phyloP scores from a whole-genome alignment of 192 early-diverging fungal genomes.

The Podila verticillata region DNA sequence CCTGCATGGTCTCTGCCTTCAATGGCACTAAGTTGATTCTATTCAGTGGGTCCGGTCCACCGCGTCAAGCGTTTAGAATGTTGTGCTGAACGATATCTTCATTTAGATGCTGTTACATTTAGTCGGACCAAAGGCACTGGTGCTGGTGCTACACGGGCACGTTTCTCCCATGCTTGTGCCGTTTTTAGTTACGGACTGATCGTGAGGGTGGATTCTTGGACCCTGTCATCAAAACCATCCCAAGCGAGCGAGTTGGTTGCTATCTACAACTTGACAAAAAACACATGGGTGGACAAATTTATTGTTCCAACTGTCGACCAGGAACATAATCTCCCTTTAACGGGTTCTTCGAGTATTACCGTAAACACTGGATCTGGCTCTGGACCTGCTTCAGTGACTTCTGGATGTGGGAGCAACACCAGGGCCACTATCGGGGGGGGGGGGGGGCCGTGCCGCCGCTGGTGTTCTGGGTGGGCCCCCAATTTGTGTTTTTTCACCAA shows the following conservation, averaged over 20 bases:
- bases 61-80: neutral
- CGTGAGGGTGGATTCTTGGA: constrained; percentile 7
- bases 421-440: too few relatives aligned
- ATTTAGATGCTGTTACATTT: neutral
- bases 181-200: constrained; percentile 1
- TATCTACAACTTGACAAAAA: neutral
- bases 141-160: neutral
- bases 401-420: too few relatives aligned
- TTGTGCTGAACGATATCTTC: constrained; percentile 6
- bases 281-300: neutral
- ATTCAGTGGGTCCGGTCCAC: neutral
- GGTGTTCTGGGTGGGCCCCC: too few relatives aligned
- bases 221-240: rapidly evolving
- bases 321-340: too few relatives aligned
- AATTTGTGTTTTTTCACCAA: too few relatives aligned
- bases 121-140: neutral
- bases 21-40: constrained; percentile 9
- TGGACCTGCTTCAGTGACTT: too few relatives aligned
- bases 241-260: neutral
- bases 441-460: too few relatives aligned
- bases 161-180: neutral
- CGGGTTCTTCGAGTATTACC: too few relatives aligned
- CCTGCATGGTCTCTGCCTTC: constrained; percentile 5
- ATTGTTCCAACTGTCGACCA: too few relatives aligned
- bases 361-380: too few relatives aligned